These are phyloP conservation scores for Cercospora beticola DNA, from an alignment of 2,329 filamentous ascomycete species.

Conservation along the genomic window DNA sequence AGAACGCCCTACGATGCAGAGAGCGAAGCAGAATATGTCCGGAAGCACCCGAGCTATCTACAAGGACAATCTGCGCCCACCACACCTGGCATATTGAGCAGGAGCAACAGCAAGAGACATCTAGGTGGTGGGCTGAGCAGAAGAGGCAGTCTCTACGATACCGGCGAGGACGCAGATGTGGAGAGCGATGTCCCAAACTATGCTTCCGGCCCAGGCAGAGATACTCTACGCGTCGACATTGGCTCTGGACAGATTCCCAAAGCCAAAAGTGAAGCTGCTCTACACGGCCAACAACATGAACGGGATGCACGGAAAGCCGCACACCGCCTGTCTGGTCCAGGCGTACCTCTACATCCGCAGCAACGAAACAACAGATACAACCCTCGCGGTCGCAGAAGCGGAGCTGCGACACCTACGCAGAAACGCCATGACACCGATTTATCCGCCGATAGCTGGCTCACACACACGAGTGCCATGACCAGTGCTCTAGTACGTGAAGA, in stretches of 20 bases:
- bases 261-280: slow-evolving; percentile 48
- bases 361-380: slow-evolving; percentile 10
- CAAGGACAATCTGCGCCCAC: slow-evolving; percentile 50
- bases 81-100: slow-evolving; percentile 50
- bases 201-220: background rate
- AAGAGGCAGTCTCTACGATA: slow-evolving; percentile 33
- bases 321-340: slow-evolving; percentile 22
- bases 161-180: slow-evolving; percentile 15
- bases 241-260: slow-evolving; percentile 42
- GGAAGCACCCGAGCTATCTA: slow-evolving; percentile 48
- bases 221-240: slow-evolving; percentile 16
- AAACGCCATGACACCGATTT: background rate
- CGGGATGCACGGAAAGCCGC: slow-evolving; percentile 8
- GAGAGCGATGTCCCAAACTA: slow-evolving; percentile 6
- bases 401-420: slow-evolving; percentile 20
- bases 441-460: slow-evolving; percentile 56
- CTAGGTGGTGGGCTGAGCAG: slow-evolving; percentile 37
- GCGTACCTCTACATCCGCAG: slow-evolving; percentile 22
- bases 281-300: slow-evolving; percentile 35
- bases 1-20: slow-evolving; percentile 31
- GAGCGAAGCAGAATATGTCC: slow-evolving; percentile 28
- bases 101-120: slow-evolving; percentile 42
- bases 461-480: slow-evolving; percentile 58
- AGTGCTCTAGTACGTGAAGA: slow-evolving; percentile 58
- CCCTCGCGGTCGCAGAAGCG: slow-evolving; percentile 16